Conservation (phyloP, 371 early-diverging fungal genomes). For the Lichtheimia ornata region DNA sequence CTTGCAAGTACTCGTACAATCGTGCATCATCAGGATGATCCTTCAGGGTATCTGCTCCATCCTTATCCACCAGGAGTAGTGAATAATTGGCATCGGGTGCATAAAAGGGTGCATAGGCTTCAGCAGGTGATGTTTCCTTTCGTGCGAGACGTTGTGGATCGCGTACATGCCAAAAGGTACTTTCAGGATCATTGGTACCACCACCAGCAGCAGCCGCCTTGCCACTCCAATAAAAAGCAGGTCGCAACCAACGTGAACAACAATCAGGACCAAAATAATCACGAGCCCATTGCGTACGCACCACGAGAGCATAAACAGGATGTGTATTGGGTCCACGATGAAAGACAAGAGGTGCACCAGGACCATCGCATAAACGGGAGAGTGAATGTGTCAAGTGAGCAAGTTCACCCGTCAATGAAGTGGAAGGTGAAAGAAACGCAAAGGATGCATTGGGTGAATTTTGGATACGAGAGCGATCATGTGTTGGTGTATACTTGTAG, state of each 20-base stretch:
- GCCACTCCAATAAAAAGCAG: conserved; percentile 69
- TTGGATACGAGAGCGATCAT: conserved; percentile 7
- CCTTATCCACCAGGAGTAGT: conserved; percentile 58
- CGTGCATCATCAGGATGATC: conserved; percentile 27
- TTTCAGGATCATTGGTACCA: conserved; percentile 45
- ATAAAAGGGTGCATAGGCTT: conserved; percentile 54
- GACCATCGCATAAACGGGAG: conserved; percentile 53
- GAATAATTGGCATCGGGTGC: conserved; percentile 34
- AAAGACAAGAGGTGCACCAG: conserved; percentile 52
- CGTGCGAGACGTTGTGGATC: conserved; percentile 57
- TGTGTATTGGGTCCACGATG: conserved; percentile 70
- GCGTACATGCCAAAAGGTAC: conserved; percentile 54
- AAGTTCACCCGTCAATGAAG: conserved; percentile 43
- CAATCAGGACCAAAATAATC: conserved; percentile 46
- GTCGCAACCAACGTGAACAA: conserved; percentile 52
- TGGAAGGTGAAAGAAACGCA: conserved; percentile 53
- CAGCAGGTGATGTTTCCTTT: conserved; percentile 65
- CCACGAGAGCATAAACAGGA: conserved; percentile 68
- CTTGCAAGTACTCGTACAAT: conserved; percentile 45
- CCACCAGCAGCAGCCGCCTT: too few species aligned
- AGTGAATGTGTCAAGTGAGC: conserved; percentile 37
- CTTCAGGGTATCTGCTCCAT: conserved; percentile 48
- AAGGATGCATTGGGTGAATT: conserved; percentile 40
- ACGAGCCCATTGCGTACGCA: conserved; percentile 58
- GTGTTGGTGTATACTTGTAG: conserved; percentile 20